Conservation (phyloP, 768 basidiomycete species). For the Lepiota venenata region DNA sequence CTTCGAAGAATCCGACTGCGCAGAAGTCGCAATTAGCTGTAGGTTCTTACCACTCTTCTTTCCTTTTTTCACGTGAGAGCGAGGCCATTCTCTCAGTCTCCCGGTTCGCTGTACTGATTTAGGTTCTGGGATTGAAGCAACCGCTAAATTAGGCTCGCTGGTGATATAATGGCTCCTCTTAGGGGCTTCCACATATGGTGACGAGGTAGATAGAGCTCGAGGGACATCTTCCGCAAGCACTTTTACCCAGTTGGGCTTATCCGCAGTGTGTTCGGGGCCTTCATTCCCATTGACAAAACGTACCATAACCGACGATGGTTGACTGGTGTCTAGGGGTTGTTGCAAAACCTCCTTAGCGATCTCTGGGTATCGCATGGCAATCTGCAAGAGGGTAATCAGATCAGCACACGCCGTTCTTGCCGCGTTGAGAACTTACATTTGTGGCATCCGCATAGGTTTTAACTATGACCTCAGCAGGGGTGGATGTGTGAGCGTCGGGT, state of each 20-base stretch:
- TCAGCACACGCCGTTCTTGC: background rate
- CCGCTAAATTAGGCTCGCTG: conserved; percentile 28
- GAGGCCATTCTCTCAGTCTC: background rate
- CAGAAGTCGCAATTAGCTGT: background rate
- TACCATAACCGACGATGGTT: conserved; percentile 2
- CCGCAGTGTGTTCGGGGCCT: conserved; percentile 21
- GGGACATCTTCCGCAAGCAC: background rate
- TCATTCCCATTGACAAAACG: background rate
- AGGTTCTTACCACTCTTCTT: background rate
- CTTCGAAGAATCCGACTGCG: background rate
- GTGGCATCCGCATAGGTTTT: conserved; percentile 37
- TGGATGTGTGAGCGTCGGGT: background rate
- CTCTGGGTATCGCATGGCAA: conserved; percentile 31
- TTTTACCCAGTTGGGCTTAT: conserved; percentile 15
- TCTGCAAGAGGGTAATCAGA: conserved; percentile 17
- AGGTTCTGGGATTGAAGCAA: conserved; percentile 21
- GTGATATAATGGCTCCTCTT: background rate
- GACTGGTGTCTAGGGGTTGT: conserved; percentile 21
- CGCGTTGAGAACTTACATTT: conserved; percentile 25
- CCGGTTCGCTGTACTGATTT: background rate
- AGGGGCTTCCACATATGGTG: background rate
- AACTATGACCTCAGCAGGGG: conserved; percentile 17
- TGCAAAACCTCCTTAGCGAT: conserved; percentile 29
- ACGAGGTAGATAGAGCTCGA: background rate
- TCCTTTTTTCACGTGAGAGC: background rate